These are phyloP conservation scores for Nakaseomyces nivariensis DNA, from an alignment of 1,139 yeast species.

Conservation along the genomic window DNA sequence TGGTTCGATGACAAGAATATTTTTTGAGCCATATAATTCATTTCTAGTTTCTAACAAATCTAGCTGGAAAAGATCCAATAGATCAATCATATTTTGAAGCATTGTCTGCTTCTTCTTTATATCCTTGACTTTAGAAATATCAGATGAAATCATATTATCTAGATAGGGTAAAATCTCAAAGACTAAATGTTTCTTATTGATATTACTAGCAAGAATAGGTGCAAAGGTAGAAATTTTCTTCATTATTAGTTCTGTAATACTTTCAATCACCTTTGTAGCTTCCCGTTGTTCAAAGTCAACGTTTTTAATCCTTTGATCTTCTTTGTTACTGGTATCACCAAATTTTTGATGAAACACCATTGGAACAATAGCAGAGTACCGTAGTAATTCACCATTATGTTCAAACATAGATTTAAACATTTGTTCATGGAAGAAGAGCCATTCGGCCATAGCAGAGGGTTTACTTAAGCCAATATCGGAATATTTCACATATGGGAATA, in stretches of 20 bases:
- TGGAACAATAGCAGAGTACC: slow-evolving; percentile 49
- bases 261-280: slow-evolving; percentile 10
- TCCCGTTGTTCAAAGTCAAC: slow-evolving; percentile 22
- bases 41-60: slow-evolving; percentile 9
- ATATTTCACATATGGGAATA: slow-evolving; percentile 45
- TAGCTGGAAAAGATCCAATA: slow-evolving; percentile 28
- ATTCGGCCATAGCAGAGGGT: slow-evolving; percentile 60
- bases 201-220: slow-evolving; percentile 13
- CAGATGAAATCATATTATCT: slow-evolving; percentile 39
- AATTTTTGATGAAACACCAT: slow-evolving; percentile 58
- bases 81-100: slow-evolving; percentile 23
- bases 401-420: slow-evolving; percentile 37
- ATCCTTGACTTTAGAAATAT: slow-evolving; percentile 25
- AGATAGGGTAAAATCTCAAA: slow-evolving; percentile 40
- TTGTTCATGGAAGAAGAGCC: slow-evolving; percentile 63
- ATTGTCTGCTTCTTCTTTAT: slow-evolving; percentile 18
- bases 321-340: slow-evolving; percentile 42
- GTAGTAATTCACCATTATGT: slow-evolving; percentile 41
- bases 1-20: slow-evolving; percentile 28
- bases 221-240: slow-evolving; percentile 9
- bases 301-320: slow-evolving; percentile 19
- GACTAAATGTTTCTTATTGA: slow-evolving; percentile 13
- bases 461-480: slow-evolving; percentile 60
- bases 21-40: slow-evolving; percentile 22
- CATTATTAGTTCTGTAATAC: slow-evolving; percentile 12